Conservation (phyloP, 2,329 filamentous ascomycete genomes). For the Talaromyces islandicus region DNA sequence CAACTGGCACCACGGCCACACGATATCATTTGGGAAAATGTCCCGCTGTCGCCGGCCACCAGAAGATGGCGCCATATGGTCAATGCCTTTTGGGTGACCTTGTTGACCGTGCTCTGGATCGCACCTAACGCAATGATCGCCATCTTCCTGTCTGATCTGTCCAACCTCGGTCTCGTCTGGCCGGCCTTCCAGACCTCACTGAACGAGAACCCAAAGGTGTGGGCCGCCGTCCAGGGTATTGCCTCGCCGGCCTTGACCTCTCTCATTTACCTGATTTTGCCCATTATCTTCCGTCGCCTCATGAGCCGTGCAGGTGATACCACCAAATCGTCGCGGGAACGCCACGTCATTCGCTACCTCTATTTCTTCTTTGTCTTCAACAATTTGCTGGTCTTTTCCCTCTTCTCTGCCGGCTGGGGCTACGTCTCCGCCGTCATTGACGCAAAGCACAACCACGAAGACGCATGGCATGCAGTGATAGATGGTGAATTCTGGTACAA, state of each 20-base stretch:
- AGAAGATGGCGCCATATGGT: conserved; percentile 68
- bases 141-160: conserved; percentile 82
- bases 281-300: conserved; percentile 83
- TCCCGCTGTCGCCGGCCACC: conserved; percentile 63
- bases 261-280: conserved; percentile 77
- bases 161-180: conserved; percentile 77
- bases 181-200: conserved; percentile 63
- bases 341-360: conserved; percentile 83
- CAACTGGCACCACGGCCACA: conserved; percentile 76
- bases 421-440: conserved; percentile 63
- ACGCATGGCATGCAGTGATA: conserved; percentile 64
- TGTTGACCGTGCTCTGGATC: conserved; percentile 81
- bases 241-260: conserved; percentile 82
- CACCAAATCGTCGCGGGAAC: conserved; percentile 86
- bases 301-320: conserved; percentile 78
- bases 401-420: conserved; percentile 77
- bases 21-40: conserved; percentile 94
- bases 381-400: conserved; percentile 87
- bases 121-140: conserved; percentile 91
- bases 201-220: conserved; percentile 57
- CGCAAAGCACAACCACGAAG: conserved; percentile 49
- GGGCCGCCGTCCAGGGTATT: conserved; percentile 90
- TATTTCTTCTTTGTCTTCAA: conserved; percentile 98
- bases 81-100: conserved; percentile 75
- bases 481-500: conserved; percentile 57